Conservation (phyloP, 257 asterid genomes). For the Marsdenia floribunda region DNA sequence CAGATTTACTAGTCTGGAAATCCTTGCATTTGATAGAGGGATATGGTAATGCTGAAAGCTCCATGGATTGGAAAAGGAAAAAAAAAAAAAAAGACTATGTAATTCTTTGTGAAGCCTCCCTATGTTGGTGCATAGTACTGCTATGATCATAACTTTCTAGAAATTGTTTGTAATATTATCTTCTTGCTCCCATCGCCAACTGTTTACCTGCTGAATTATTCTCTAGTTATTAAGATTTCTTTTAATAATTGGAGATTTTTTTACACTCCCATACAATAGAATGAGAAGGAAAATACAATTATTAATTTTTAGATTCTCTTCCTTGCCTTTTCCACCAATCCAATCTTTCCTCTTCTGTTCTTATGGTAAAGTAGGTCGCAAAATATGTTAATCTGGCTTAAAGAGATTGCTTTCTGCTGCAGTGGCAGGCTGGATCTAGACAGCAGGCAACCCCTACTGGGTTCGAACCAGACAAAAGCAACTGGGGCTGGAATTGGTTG, state of each 20-base stretch:
- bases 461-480: conserved; percentile 79
- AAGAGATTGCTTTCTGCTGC: conserved; percentile 23
- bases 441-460: conserved; percentile 49
- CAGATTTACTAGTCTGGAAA: neutral
- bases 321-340: neutral
- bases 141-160: neutral
- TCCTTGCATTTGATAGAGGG: neutral
- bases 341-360: too few species aligned
- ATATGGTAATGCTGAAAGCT: neutral
- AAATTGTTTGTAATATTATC: neutral
- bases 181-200: neutral
- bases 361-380: neutral
- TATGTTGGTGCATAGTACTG: neutral
- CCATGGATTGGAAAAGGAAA: neutral
- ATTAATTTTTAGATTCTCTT: neutral
- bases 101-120: neutral
- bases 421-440: conserved; percentile 99
- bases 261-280: neutral
- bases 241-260: neutral
- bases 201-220: neutral
- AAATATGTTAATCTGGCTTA: conserved; percentile 3
- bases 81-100: neutral
- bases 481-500: conserved; percentile 99
- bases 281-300: neutral
- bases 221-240: neutral